Base-by-base conservation (phyloP, 2,329 filamentous ascomycete species). In the Calonectria hongkongensis region DNA sequence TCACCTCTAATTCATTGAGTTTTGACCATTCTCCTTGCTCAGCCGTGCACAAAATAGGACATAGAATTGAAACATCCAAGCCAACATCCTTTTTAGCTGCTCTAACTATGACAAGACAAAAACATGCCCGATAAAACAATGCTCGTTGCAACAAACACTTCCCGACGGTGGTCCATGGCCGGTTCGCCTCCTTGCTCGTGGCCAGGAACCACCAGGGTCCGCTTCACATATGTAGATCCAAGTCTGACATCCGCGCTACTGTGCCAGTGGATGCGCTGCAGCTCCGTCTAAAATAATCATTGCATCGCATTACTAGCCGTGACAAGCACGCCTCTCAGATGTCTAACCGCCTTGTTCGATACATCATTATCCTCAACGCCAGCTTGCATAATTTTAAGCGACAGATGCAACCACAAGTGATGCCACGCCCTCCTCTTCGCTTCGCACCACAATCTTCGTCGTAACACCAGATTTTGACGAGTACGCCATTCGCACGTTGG, bases 401-500 rank as follows among this genome's bases (percentile, higher is more conserved):
- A 98, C 92, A 79, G 95, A 95, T 78, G 92, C 94, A 83, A 98
- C 90, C 73, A 98, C 92, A 84, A 97, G 88, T 73, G 92, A 90
- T 74, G 97, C 95, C 81, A 99, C 92, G 69, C 95, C 95, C 82
- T 97, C 95, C 86, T 99, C 97, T 84, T 99, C 97, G 83, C 94
- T 94, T 82, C 97, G 91, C 73, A 96, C 94, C 66, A 93, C 94
- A 79, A 99, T 95, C 91, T 98, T 98, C 81, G 96, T 97, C 71
- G 97, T 98, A 30, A 98, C 95, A 66, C 97, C 97, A 63, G 93
- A 93, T 89, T 97, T 98, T 80, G 94, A 92, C 74, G 95, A 97
- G 86, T 92, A 98, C 1, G 96, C 97, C 96, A 99, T 98, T 85
- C 95, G 92, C 76, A 98, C 92, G 76, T 92, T 93, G 73, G 94